Evolutionary conservation across 2,329 filamentous ascomycete species (phyloP), one percentile per base, ranked within the genome.

Genomic region (Chaetomium sp.): DNA sequence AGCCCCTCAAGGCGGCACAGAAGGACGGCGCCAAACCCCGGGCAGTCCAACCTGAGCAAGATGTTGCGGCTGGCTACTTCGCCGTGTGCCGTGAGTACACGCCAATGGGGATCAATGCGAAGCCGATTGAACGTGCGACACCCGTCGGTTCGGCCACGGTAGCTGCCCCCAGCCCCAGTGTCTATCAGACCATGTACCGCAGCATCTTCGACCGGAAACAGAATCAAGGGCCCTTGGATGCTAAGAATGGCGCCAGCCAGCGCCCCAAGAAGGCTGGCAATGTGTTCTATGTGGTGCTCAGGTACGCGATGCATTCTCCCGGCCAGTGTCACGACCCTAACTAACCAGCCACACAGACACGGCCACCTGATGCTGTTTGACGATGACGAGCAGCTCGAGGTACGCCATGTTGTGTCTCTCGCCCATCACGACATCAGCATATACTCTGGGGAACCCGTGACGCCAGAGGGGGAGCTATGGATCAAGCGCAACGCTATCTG

Each of bases 311-410:
- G 38, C 51, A 6, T 13, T 51, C 31, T 31, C 23, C 4, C 33
- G 27, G 9, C 13, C 47, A 31, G 29, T 35, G 29, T 27, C 33
- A 31, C 57, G n/a, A 23, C 57, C 31, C 62, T 70, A 65, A 70
- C 61, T 70, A 65, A 70, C 61, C n/a, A 49, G 6, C 16, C 2
- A 16, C 21, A 57, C 66, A 93, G 93, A 74, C 93, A 97, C 77
- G 93, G 94, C 45, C 93, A 98, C 75, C 80, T 99, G 58, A 97
- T 99, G 92, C 87, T 99, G 10, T 99, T 97, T 77, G 95, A 99
- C 75, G 93, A 98, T 74, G 88, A 92, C 60, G 92, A 96, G 71
- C 93, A 98, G 77, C 84, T 97, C 71, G 95, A 99, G 78, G 95
- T 99, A 19, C 90, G 94, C 68, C 93, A 98, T 78, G 95, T 99